These are phyloP conservation scores for Aspergillus diversus DNA, from an alignment of 495 filamentous ascomycete genomes.

Conservation along the genomic window DNA sequence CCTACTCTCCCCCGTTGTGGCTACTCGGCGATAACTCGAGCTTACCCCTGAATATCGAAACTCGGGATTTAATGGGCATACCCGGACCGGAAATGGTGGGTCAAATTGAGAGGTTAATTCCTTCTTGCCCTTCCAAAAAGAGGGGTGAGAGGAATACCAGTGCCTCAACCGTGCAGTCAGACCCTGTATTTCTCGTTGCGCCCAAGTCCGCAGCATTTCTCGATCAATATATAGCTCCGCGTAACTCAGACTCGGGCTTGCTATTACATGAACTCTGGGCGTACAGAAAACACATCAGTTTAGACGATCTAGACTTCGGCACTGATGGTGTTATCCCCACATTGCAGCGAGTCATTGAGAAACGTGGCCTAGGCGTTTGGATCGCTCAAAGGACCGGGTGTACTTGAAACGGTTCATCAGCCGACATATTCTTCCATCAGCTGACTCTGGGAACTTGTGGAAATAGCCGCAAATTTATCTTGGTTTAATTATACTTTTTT, in stretches of 20 bases:
- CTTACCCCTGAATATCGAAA: conserved; percentile 56
- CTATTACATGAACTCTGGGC: conserved; percentile 70
- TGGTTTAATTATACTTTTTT: background rate
- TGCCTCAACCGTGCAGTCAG: conserved; percentile 23
- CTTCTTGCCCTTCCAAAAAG: conserved; percentile 50
- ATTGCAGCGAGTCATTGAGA: conserved; percentile 72
- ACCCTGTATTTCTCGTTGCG: conserved; percentile 64
- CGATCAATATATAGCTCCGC: conserved; percentile 59
- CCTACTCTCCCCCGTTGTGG: conserved; percentile 93
- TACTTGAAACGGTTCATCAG: conserved; percentile 10
- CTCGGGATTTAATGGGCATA: conserved; percentile 82
- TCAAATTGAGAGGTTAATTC: conserved; percentile 55
- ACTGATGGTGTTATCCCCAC: conserved; percentile 82
- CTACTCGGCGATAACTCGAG: conserved; percentile 77
- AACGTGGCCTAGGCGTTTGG: conserved; percentile 82
- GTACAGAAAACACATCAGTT: conserved; percentile 74
- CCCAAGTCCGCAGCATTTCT: conserved; percentile 73
- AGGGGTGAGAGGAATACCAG: conserved; percentile 4
- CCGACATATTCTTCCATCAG: conserved; percentile 12
- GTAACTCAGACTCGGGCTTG: conserved; percentile 21
- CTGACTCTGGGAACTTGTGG: background rate
- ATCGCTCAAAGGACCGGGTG: conserved; percentile 31
- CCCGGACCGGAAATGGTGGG: conserved; percentile 61
- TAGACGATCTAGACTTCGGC: conserved; percentile 91
- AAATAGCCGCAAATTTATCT: too few relatives aligned